These are phyloP conservation scores for Cajanus cajan DNA, from an alignment of 306 rosid genomes.

Conservation along the genomic window DNA sequence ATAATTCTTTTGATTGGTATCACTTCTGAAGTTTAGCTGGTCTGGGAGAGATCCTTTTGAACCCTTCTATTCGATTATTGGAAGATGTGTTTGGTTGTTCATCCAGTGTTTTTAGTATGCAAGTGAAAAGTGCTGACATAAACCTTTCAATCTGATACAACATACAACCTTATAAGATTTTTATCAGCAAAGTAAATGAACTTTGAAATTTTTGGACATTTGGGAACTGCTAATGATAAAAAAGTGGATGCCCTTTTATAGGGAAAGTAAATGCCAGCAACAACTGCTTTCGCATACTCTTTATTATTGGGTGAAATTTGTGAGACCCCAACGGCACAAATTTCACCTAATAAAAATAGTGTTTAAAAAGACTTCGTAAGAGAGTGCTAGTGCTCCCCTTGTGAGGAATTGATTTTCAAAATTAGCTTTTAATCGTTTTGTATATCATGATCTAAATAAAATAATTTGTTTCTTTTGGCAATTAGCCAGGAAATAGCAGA, in stretches of 20 bases:
- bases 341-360: not conserved
- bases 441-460: conserved; percentile 2
- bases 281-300: not conserved
- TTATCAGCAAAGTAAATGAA: not conserved
- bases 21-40: not conserved
- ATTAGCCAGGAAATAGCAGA: conserved; percentile 90
- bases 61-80: not conserved
- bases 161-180: not conserved
- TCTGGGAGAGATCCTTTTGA: not conserved
- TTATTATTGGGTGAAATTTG: not conserved
- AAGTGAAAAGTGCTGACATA: not conserved
- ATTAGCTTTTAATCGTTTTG: not conserved
- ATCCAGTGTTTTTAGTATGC: not conserved
- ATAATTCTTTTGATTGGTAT: conserved; percentile 1
- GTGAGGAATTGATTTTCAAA: conserved; percentile 3
- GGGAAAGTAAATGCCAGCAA: not conserved
- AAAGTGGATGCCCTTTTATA: conserved; percentile 1
- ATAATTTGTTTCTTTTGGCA: conserved; percentile 21
- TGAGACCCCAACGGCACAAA: not conserved
- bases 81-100: not conserved
- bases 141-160: not conserved
- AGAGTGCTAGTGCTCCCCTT: not conserved
- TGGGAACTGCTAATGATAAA: conserved; percentile 2
- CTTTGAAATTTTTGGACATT: not conserved
- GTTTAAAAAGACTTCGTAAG: not conserved